Base-by-base conservation (phyloP, 306 rosid species). In the Fragaria nilgerrensis region DNA sequence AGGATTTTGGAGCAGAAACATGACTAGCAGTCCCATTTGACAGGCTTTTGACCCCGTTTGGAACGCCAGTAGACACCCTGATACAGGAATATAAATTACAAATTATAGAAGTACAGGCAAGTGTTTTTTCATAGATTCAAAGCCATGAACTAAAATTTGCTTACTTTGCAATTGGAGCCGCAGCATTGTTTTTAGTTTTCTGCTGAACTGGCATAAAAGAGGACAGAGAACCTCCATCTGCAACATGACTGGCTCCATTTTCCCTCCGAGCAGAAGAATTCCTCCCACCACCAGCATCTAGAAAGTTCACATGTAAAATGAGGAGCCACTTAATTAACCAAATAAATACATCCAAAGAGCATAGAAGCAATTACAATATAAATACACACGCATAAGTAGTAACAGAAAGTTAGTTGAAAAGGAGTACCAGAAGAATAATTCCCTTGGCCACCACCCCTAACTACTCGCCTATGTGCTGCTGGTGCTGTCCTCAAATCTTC, bases 391-490 rank as follows among this genome's bases (percentile, higher is more conserved):
- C 41, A 22, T 43, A 8, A 0, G 1, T 45, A 13, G n/a, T 44
- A 62, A 45, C n/a, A 75, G 62, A 39, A 19, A 7, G 12, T 32
- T 79, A 68, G 50, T 10, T 27, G 81, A 74, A 91, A 89, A 61
- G 75, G 82, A 83, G 48, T 81, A 44, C 82, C 78, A 63, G 83
- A 78, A 62, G 68, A 79, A 86, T 82, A 81, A 58, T 86, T 85
- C 68, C 94, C 94, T 32, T 83, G 91, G 85, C 83, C 80, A 64
- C 88, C 81, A 84, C 90, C 90, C 80, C 92, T 83, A 77, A 79
- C 83, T 39, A 86, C 84, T 82, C 89, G 87, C 85, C 92, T 90
- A 36, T 80, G 87, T 25, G 81, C 76, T 19, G 82, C 87, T 64
- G 80, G 85, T 77, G 79, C 72, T 43, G 74, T 23, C 85, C 84